phyloP scores from a whole-genome alignment of 805 yeast species.

The Kodamaea kakaduensis region DNA sequence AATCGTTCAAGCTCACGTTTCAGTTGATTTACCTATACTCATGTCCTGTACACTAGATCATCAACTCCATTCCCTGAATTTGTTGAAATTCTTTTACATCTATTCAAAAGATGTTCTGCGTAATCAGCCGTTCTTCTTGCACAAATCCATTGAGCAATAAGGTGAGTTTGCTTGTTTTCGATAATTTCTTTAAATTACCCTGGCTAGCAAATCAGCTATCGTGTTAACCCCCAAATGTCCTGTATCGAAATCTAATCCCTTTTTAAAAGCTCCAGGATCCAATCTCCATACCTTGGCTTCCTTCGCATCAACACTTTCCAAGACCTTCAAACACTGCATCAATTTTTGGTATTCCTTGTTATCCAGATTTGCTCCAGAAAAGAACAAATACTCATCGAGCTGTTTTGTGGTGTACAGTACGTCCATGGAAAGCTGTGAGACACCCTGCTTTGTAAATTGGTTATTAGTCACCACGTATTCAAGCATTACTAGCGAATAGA shows the following conservation, averaged over 20 bases:
- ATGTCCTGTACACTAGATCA: too few relatives aligned
- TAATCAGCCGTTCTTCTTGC: too few relatives aligned
- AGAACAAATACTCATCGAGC: slow-evolving; percentile 18
- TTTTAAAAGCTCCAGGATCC: slow-evolving; percentile 17
- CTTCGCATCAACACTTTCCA: slow-evolving; percentile 21
- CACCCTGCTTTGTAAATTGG: slow-evolving; percentile 30
- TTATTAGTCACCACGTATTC: slow-evolving; percentile 41
- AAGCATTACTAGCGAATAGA: slow-evolving; percentile 23
- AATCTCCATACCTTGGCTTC: slow-evolving; percentile 18
- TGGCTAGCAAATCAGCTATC: slow-evolving; percentile 23
- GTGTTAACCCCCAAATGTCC: slow-evolving; percentile 20
- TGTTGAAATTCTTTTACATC: too few relatives aligned
- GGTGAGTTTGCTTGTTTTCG: too few relatives aligned
- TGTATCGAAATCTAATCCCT: slow-evolving; percentile 18
- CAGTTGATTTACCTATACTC: too few relatives aligned
- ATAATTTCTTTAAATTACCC: slow-evolving; percentile 22
- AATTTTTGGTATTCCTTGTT: slow-evolving; percentile 25
- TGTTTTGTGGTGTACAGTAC: slow-evolving; percentile 19
- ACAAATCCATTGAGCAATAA: too few relatives aligned
- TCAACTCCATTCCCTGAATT: too few relatives aligned
- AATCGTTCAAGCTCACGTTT: too few relatives aligned
- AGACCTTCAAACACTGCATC: slow-evolving; percentile 27
- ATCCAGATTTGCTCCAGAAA: slow-evolving; percentile 18
- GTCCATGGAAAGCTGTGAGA: slow-evolving; percentile 31
- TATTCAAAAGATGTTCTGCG: too few relatives aligned